These are phyloP conservation scores for Apiotrichum domesticum DNA, from an alignment of 1,284 basidiomycete genomes.

Conservation along the genomic window DNA sequence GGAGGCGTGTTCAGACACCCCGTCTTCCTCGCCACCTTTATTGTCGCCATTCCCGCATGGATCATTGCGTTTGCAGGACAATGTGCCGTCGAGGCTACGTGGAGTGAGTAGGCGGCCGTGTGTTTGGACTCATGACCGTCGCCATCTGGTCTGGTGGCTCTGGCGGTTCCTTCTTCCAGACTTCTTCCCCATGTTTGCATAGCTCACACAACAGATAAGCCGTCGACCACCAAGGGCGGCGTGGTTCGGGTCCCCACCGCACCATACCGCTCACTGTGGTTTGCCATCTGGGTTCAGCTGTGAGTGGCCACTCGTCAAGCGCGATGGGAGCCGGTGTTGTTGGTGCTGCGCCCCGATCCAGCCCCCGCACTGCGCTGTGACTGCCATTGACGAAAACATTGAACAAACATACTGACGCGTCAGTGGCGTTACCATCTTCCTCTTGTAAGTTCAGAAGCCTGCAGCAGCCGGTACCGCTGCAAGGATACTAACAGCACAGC, in stretches of 20 bases:
- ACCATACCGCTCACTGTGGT: conserved; percentile 60
- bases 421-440: conserved; percentile 37
- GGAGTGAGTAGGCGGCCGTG: not conserved
- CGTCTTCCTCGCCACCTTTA: conserved; percentile 77
- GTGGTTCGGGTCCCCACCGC: no score
- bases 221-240: no score
- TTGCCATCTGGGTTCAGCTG: conserved; percentile 64
- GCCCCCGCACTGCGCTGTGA: no score
- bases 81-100: conserved; percentile 22
- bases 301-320: conserved; percentile 11
- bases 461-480: no score
- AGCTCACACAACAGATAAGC: no score
- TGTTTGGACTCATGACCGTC: no score
- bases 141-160: no score
- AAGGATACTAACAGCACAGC: conserved; percentile 15
- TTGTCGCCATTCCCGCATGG: conserved; percentile 81
- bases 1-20: conserved; percentile 71
- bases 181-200: no score
- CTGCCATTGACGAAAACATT: not conserved
- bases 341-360: no score
- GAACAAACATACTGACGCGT: not conserved
- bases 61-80: conserved; percentile 69
- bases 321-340: no score
- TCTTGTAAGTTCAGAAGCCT: conserved; percentile 28
- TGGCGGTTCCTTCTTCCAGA: no score